A percentile compares a stretch with the other conserved stretches of the same genome.
These are phyloP conservation scores for Daldinia loculata DNA, from an alignment of 495 filamentous ascomycete genomes.

Conservation along the genomic window DNA sequence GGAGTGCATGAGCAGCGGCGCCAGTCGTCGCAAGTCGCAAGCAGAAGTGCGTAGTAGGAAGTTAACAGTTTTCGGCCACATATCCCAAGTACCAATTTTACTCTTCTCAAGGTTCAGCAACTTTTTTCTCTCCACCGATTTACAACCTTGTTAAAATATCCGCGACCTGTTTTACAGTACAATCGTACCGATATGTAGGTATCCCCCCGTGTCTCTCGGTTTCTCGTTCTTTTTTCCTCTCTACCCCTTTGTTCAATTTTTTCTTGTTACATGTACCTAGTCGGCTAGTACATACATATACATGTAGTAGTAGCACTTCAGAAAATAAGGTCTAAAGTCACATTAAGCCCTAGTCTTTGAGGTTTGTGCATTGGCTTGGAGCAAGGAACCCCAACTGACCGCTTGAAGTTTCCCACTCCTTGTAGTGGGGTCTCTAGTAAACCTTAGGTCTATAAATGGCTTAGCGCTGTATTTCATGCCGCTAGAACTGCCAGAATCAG, in stretches of 20 bases:
- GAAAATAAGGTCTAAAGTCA: constrained; percentile 3
- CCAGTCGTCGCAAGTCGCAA: constrained; percentile 29
- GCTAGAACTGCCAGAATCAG: constrained; percentile 33
- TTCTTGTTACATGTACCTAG: neutral
- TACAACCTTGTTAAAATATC: constrained; percentile 28
- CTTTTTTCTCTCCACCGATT: constrained; percentile 22
- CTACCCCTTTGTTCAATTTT: neutral
- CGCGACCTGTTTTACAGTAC: constrained; percentile 25
- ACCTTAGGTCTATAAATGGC: constrained; percentile 16
- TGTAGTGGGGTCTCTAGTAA: constrained; percentile 28
- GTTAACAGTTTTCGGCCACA: constrained; percentile 26
- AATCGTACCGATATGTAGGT: constrained; percentile 2
- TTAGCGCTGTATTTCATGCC: constrained; percentile 32
- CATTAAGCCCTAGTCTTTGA: constrained; percentile 11
- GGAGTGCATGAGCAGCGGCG: constrained; percentile 46
- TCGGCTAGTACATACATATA: neutral
- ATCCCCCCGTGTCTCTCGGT: neutral
- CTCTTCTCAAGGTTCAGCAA: constrained; percentile 14
- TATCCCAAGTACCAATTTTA: constrained; percentile 29
- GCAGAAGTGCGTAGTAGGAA: constrained; percentile 22
- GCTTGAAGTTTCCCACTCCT: constrained; percentile 41
- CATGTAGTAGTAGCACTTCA: neutral
- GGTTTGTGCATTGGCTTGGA: neutral
- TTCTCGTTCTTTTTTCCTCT: neutral
- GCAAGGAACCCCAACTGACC: constrained; percentile 45